phyloP scores from a whole-genome alignment of 345 rosid species.

The Anastatica hierochuntica region DNA sequence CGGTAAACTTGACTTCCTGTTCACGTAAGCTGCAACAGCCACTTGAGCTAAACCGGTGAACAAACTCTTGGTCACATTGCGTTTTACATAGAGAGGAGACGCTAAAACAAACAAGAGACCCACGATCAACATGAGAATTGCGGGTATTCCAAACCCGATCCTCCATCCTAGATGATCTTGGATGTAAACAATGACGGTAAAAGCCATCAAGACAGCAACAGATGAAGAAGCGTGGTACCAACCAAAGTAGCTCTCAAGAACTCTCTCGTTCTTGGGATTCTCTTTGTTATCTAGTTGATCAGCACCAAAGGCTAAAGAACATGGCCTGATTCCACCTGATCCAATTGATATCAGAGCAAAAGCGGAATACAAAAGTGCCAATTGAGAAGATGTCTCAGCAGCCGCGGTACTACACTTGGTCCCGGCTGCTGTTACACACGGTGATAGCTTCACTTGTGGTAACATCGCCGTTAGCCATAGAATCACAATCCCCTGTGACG shows the following conservation, averaged over 20 bases:
- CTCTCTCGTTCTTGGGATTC: not conserved
- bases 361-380: not conserved
- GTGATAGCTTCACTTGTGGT: not conserved
- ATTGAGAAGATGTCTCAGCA: not conserved
- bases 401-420: not conserved
- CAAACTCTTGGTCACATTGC: not conserved
- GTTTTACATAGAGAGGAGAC: not conserved
- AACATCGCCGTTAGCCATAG: not conserved
- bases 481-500: not conserved
- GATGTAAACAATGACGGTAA: not conserved
- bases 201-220: not conserved
- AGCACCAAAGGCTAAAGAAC: not conserved
- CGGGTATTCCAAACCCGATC: not conserved
- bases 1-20: not conserved
- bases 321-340: not conserved
- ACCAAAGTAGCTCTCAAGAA: not conserved
- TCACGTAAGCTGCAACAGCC: not conserved
- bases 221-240: not conserved
- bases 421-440: not conserved
- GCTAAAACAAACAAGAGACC: not conserved
- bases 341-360: not conserved
- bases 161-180: not conserved
- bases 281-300: not conserved
- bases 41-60: not conserved
- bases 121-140: not conserved